Percentiles rank a stretch among this genome's conserved stretches.
Conservation (phyloP, 2,329 filamentous ascomycete genomes). For the Colletotrichum liriopes region DNA sequence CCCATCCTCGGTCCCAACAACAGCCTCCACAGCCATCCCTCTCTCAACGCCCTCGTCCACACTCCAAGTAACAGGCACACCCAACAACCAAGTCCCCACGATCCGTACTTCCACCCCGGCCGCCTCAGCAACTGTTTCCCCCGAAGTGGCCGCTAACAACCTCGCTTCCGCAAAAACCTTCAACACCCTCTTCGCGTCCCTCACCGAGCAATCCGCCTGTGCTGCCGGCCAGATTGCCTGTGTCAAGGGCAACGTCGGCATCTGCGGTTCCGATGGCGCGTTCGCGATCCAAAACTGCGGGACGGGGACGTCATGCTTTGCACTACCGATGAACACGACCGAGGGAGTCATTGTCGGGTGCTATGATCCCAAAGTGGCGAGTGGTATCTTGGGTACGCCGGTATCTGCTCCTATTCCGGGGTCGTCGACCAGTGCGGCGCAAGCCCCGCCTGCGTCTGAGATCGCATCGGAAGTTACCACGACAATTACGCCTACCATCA, state of each 20-base stretch:
- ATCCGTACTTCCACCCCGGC: constrained; percentile 53
- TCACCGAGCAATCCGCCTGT: constrained; percentile 65
- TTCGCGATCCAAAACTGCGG: constrained; percentile 61
- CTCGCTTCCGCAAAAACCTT: constrained; percentile 61
- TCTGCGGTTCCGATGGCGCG: constrained; percentile 58
- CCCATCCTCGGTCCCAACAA: not conserved
- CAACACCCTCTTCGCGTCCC: constrained; percentile 63
- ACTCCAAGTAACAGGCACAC: constrained; percentile 51
- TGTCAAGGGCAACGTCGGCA: constrained; percentile 64
- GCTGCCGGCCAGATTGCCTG: constrained; percentile 65
- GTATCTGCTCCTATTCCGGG: constrained; percentile 41
- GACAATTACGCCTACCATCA: constrained; percentile 33
- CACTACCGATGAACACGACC: constrained; percentile 67
- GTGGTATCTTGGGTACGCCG: constrained; percentile 58
- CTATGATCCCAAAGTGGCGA: constrained; percentile 57
- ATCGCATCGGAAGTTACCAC: constrained; percentile 23
- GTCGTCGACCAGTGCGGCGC: constrained; percentile 4
- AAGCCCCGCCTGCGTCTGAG: constrained; percentile 13
- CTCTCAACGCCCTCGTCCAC: constrained; percentile 2
- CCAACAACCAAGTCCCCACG: constrained; percentile 60
- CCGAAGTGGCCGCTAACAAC: constrained; percentile 61
- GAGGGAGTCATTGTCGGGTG: constrained; percentile 67
- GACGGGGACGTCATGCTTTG: constrained; percentile 62
- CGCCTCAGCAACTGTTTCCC: constrained; percentile 58
- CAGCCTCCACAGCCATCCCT: not conserved